Evolutionary conservation across 306 rosid genomes (phyloP).

Genomic region (Casuarina cunninghamiana): DNA sequence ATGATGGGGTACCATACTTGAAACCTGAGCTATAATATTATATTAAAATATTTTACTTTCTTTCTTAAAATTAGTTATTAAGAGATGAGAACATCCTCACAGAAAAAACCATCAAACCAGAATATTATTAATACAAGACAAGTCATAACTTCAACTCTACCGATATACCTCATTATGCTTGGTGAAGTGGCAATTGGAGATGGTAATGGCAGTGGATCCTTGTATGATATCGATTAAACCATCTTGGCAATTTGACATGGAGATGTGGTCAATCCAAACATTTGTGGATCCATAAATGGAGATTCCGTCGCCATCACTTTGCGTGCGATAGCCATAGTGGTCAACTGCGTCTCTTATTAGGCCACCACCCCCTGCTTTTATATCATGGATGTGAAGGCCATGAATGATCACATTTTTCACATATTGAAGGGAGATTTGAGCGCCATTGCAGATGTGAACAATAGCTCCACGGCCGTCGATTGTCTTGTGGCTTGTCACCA

Average conservation of each 20-base stretch:
- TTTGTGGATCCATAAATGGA: conserved; percentile 46
- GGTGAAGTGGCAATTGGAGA: conserved; percentile 55
- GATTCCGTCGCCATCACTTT: conserved; percentile 58
- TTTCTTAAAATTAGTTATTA: too few relatives aligned
- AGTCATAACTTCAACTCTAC: too few relatives aligned
- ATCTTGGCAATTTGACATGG: conserved; percentile 45
- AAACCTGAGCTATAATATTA: too few relatives aligned
- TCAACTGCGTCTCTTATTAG: conserved; percentile 40
- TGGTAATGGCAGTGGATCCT: conserved; percentile 54
- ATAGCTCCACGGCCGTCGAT: conserved; percentile 53
- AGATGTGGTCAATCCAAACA: conserved; percentile 61
- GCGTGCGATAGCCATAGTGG: conserved; percentile 40
- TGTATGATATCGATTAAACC: conserved; percentile 44
- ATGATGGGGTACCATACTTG: too few relatives aligned
- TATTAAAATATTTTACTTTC: too few relatives aligned
- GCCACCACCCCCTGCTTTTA: conserved; percentile 32
- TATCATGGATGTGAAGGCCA: conserved; percentile 43
- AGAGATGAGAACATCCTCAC: too few relatives aligned
- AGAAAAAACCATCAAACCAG: too few relatives aligned
- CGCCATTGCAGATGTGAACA: conserved; percentile 46
- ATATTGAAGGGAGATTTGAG: conserved; percentile 48
- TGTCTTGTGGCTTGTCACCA: conserved; percentile 47
- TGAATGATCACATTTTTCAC: conserved; percentile 49
- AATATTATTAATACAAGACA: too few relatives aligned
- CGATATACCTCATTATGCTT: conserved; percentile 44